Conservation (phyloP, 805 yeast genomes). For the Clavispora carvajalis region DNA sequence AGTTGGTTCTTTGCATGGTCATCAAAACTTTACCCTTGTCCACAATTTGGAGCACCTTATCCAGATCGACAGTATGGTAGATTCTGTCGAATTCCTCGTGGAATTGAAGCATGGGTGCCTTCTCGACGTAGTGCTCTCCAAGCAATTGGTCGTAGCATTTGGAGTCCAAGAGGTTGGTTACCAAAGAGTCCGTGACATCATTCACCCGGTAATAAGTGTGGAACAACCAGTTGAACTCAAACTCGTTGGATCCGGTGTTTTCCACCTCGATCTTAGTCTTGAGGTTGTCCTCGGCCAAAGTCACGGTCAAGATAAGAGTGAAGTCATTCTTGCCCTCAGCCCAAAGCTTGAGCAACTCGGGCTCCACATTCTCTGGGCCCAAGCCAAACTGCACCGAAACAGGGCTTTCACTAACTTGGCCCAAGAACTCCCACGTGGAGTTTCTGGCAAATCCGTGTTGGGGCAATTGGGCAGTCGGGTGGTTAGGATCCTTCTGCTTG, state of each 20-base stretch:
- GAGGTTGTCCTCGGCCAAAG: slow-evolving; percentile 49
- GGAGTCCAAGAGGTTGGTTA: slow-evolving; percentile 73
- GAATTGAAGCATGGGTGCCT: slow-evolving; percentile 68
- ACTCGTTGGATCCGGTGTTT: slow-evolving; percentile 58
- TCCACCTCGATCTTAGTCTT: slow-evolving; percentile 70
- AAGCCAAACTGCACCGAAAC: slow-evolving; percentile 81
- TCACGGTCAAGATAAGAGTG: slow-evolving; percentile 66
- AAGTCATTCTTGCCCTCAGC: slow-evolving; percentile 54
- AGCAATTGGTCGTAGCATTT: slow-evolving; percentile 72
- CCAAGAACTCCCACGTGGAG: slow-evolving; percentile 89
- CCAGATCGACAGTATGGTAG: slow-evolving; percentile 55
- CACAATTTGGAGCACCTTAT: slow-evolving; percentile 60
- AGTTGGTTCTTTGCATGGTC: slow-evolving; percentile 58
- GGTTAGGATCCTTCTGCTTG: slow-evolving; percentile 45
- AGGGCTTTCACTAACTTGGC: slow-evolving; percentile 66
- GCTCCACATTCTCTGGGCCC: slow-evolving; percentile 75
- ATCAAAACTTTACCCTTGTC: slow-evolving; percentile 67
- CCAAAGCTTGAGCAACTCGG: slow-evolving; percentile 57
- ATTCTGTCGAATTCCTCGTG: slow-evolving; percentile 81
- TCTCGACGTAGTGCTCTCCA: slow-evolving; percentile 57
- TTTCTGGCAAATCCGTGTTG: slow-evolving; percentile 97
- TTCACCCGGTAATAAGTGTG: slow-evolving; percentile 78
- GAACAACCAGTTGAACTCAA: slow-evolving; percentile 91
- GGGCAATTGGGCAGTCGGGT: slow-evolving; percentile 66
- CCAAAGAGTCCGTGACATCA: slow-evolving; percentile 73